phyloP scores from a whole-genome alignment of 495 filamentous ascomycete genomes.

The Pseudoneurospora amorphoporcata region DNA sequence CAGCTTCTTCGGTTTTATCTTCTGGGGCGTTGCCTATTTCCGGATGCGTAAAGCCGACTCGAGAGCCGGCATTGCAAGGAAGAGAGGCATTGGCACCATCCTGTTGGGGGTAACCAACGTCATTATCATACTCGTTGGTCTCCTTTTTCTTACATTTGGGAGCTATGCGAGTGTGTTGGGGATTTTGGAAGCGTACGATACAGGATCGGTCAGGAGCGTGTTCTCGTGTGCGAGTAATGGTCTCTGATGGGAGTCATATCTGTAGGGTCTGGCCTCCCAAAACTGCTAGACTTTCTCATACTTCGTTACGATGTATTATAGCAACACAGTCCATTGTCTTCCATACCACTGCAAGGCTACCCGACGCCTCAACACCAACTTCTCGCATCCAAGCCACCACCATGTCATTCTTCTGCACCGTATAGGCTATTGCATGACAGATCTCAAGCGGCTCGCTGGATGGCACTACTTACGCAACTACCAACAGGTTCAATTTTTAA shows the following conservation, averaged over 20 bases:
- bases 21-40: slow-evolving; percentile 84
- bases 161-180: slow-evolving; percentile 70
- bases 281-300: not conserved
- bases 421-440: too few species aligned
- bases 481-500: too few species aligned
- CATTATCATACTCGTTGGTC: slow-evolving; percentile 55
- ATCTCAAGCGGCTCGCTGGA: too few species aligned
- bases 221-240: slow-evolving; percentile 58
- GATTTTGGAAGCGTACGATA: slow-evolving; percentile 50
- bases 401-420: too few species aligned
- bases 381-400: too few species aligned
- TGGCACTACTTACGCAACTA: too few species aligned
- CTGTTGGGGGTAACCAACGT: slow-evolving; percentile 55
- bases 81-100: slow-evolving; percentile 50
- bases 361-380: too few species aligned
- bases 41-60: slow-evolving; percentile 67
- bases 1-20: slow-evolving; percentile 89
- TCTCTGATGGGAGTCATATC: slow-evolving; percentile 15
- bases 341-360: too few species aligned
- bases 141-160: slow-evolving; percentile 66
- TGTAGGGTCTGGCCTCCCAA: not conserved
- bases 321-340: too few species aligned
- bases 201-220: slow-evolving; percentile 43
- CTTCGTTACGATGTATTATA: too few species aligned
- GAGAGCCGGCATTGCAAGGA: slow-evolving; percentile 47